Evolutionary conservation across 192 early-diverging fungal genomes (phyloP), one percentile per base, ranked within the genome.

Genomic region (Linnemannia schmuckeri): DNA sequence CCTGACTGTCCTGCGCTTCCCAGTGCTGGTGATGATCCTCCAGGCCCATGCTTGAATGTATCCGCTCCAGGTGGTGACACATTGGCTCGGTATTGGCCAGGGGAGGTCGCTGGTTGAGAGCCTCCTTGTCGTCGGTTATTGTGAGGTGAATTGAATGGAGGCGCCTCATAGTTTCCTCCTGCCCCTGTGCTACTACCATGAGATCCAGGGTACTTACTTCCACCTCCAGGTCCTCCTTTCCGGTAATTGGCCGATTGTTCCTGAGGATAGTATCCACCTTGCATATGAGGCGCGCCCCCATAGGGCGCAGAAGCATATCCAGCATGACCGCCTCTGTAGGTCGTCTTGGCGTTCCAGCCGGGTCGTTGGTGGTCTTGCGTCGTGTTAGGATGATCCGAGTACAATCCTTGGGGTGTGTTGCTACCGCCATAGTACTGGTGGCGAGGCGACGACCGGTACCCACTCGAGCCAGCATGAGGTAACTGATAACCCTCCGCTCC

Each of bases 261-360:
- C 49, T 66, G 68, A 8, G 55, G 68, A 17, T 72, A 46, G 41
- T 30, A 72, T 13, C 79, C 74, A 33, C 72, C 72, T n/a, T 80
- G 73, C 44, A 61, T n/a, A 49, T 66, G 61, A 66, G 66, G 12
- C 27, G 15, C 49, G 7, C 40, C 66, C 70, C 76, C 72, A 40
- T 22, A 63, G 3, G 42, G 40, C 18, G 55, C 41, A 10, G 80
- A 33, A 12, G 70, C 70, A 13, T 71, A 74, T 2, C 33, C 72
- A 15, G 72, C 63, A 35, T 37, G 30, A 8, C 71, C 75, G 6
- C 75, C 61, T 41, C 76, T 35, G 68, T 81, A 87, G 30, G 75
- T 81, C 8, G 75, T 22, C 42, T 85, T 85, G 9, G 78, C 40
- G 37, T 44, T 35, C 79, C 85, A 81, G 10, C 85, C 85, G 3